A percentile compares a stretch with the other conserved stretches of the same genome.
phyloP scores from a whole-genome alignment of 352 stramenopile species.

The Phytopythium delawarense region DNA sequence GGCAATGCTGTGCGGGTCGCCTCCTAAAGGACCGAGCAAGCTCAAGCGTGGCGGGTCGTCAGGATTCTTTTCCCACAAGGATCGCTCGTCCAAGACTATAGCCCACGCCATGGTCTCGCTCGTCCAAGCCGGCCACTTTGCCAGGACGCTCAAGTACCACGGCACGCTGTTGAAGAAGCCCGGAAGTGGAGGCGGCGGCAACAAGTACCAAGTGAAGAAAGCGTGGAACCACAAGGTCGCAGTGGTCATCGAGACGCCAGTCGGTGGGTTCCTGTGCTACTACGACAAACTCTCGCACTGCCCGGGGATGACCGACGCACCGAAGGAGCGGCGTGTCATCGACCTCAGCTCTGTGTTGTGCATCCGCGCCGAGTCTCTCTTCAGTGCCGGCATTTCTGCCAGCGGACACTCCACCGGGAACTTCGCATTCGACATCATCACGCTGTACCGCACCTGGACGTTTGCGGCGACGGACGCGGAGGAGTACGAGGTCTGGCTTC shows the following conservation, averaged over 20 bases:
- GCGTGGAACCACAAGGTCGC: slow-evolving; percentile 52
- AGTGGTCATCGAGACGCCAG: slow-evolving; percentile 52
- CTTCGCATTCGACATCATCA: slow-evolving; percentile 67
- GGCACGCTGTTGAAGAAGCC: slow-evolving; percentile 45
- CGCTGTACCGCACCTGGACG: slow-evolving; percentile 70
- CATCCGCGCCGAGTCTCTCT: slow-evolving; percentile 47
- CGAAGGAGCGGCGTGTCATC: slow-evolving; percentile 58
- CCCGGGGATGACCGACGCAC: slow-evolving; percentile 40
- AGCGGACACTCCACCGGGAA: slow-evolving; percentile 6
- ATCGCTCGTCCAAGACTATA: slow-evolving; percentile 11
- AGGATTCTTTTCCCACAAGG: slow-evolving; percentile 1
- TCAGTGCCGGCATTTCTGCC: slow-evolving; percentile 3
- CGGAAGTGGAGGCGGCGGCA: slow-evolving; percentile 14
- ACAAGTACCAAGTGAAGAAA: slow-evolving; percentile 60
- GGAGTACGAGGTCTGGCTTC: slow-evolving; percentile 58
- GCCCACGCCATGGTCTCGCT: slow-evolving; percentile 15
- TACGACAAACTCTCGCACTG: slow-evolving; percentile 68
- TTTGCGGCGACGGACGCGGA: slow-evolving; percentile 43
- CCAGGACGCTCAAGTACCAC: slow-evolving; percentile 53
- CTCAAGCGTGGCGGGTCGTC: slow-evolving; percentile 1
- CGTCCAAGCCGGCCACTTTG: slow-evolving; percentile 44
- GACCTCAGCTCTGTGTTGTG: slow-evolving; percentile 64
- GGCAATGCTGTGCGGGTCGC: slow-evolving; percentile 19
- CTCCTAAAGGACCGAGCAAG: slow-evolving; percentile 17
- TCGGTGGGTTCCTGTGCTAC: slow-evolving; percentile 68